These are phyloP conservation scores for Dendryphion nanum DNA, from an alignment of 2,329 filamentous ascomycete species.

Conservation along the genomic window DNA sequence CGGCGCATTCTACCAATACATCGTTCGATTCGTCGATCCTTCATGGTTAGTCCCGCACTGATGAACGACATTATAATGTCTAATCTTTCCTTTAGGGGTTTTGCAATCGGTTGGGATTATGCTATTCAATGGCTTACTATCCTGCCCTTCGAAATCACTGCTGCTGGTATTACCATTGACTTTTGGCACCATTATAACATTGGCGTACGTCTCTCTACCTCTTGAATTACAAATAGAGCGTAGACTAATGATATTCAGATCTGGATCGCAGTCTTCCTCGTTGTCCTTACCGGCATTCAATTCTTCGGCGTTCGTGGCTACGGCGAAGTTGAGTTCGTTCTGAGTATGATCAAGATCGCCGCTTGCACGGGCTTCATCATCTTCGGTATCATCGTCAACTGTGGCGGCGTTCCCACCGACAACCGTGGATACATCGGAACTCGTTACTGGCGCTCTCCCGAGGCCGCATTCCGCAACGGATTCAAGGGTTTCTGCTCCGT, in stretches of 20 bases:
- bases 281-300: slow-evolving; percentile 23
- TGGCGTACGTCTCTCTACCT: slow-evolving; percentile 5
- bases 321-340: slow-evolving; percentile 54
- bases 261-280: slow-evolving; percentile 33
- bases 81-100: slow-evolving; percentile 20
- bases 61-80: not conserved
- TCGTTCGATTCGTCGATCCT: slow-evolving; percentile 42
- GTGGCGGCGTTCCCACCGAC: slow-evolving; percentile 57
- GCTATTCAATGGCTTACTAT: slow-evolving; percentile 30
- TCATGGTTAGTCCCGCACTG: slow-evolving; percentile 29
- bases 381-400: slow-evolving; percentile 59
- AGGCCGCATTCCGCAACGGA: slow-evolving; percentile 52
- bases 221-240: slow-evolving; percentile 6
- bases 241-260: slow-evolving; percentile 7
- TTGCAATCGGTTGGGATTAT: slow-evolving; percentile 37
- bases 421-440: slow-evolving; percentile 58
- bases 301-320: slow-evolving; percentile 35
- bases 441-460: slow-evolving; percentile 58
- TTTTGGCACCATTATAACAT: slow-evolving; percentile 26
- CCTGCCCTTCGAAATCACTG: slow-evolving; percentile 34
- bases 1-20: slow-evolving; percentile 42
- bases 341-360: slow-evolving; percentile 57
- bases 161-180: slow-evolving; percentile 32
- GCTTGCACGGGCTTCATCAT: slow-evolving; percentile 65
- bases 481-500: slow-evolving; percentile 63